phyloP scores from a whole-genome alignment of 371 early-diverging fungal species.

The Coemansia sp. region DNA sequence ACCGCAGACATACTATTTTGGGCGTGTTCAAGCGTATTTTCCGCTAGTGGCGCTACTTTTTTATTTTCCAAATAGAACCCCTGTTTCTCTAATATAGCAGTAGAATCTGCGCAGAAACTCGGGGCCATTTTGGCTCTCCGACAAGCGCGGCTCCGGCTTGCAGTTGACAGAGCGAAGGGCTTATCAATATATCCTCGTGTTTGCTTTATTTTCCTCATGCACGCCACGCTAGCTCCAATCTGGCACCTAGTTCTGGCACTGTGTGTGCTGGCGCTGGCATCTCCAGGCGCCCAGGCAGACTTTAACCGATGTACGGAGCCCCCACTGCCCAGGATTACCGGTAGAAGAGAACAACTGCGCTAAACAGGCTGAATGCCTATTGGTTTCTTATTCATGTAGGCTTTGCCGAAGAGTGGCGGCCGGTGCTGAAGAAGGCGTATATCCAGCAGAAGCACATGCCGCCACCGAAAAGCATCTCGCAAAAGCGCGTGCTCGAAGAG shows the following conservation, averaged over 20 bases:
- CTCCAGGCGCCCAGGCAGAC: slow-evolving; percentile 5
- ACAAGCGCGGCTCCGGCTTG: background rate
- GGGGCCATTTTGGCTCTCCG: background rate
- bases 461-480: slow-evolving; percentile 30
- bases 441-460: slow-evolving; percentile 38
- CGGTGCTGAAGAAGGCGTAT: slow-evolving; percentile 41
- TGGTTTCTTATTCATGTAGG: slow-evolving; percentile 8
- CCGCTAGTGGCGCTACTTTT: slow-evolving; percentile 26
- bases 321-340: too few species aligned
- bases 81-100: background rate
- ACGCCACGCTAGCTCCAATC: background rate
- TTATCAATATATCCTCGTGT: background rate
- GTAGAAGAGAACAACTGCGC: background rate
- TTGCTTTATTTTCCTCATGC: background rate
- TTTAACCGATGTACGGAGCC: slow-evolving; percentile 29
- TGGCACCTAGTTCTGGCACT: background rate
- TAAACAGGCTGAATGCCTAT: background rate
- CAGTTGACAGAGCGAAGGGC: too few species aligned
- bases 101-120: background rate
- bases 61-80: too few species aligned
- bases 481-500: slow-evolving; percentile 37
- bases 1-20: slow-evolving; percentile 46
- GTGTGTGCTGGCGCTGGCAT: slow-evolving; percentile 6
- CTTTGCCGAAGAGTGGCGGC: slow-evolving; percentile 40
- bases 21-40: slow-evolving; percentile 49